Evolutionary conservation across 176 grass and related monocot genomes (phyloP).

Genomic region (barley (Hordeum vulgare)): MorexV3_pseudomolecules_assembly NC_058518.1:481247105-481247604

Average conservation of each 20-base stretch:
- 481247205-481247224: conserved; percentile 11
- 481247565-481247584: conserved; percentile 4
- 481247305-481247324: conserved; percentile 10
- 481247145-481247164: conserved; percentile 10
- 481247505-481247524: background rate
- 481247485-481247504: background rate
- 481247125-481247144: conserved; percentile 1
- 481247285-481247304: background rate
- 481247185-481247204: conserved; percentile 22
- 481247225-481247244: conserved; percentile 10
- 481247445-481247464: conserved; percentile 32
- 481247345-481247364: conserved; percentile 14
- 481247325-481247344: background rate
- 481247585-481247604: conserved; percentile 4
- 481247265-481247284: background rate
- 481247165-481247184: conserved; percentile 12
- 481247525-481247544: background rate
- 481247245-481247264: background rate
- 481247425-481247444: conserved; percentile 12
- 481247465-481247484: conserved; percentile 7
- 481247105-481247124: conserved; percentile 1
- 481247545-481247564: conserved; percentile 10
- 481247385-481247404: conserved; percentile 33
- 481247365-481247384: conserved; percentile 25
- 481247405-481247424: conserved; percentile 26